These are phyloP conservation scores for Daldinia eschscholtzii DNA, from an alignment of 2,329 filamentous ascomycete genomes.

Conservation along the genomic window DNA sequence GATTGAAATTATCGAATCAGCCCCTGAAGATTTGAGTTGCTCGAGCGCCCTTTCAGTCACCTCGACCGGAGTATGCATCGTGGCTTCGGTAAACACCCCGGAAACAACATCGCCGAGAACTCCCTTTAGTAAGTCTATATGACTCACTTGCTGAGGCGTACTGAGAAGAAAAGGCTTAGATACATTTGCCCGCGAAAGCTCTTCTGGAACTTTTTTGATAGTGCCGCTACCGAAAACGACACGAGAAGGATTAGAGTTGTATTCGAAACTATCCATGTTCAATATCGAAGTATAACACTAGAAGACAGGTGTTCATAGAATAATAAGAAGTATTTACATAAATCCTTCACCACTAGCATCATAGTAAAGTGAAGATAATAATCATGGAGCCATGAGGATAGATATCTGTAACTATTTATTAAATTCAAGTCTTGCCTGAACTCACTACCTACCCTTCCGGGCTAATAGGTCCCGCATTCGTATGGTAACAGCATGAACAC, in stretches of 20 bases:
- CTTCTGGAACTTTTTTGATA: conserved; percentile 60
- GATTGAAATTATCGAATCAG: conserved; percentile 70
- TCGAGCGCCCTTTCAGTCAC: conserved; percentile 63
- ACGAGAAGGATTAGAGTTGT: conserved; percentile 63
- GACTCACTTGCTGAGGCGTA: conserved; percentile 63
- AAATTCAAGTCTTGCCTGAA: conserved; percentile 2
- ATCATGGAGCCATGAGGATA: neutral
- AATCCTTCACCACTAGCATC: too few relatives aligned
- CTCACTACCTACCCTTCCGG: conserved; percentile 19
- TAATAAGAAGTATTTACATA: neutral
- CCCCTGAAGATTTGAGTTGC: conserved; percentile 58
- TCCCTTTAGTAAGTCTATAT: conserved; percentile 53
- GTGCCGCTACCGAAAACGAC: conserved; percentile 70
- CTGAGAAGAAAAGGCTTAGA: conserved; percentile 67
- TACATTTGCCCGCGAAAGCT: conserved; percentile 60
- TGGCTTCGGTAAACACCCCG: conserved; percentile 64
- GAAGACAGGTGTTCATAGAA: neutral
- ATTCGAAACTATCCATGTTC: conserved; percentile 67
- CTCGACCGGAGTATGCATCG: conserved; percentile 70
- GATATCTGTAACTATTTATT: conserved; percentile 6
- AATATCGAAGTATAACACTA: neutral
- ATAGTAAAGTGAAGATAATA: neutral
- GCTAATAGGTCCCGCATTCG: conserved; percentile 24
- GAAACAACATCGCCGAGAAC: conserved; percentile 50
- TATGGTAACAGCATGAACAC: neutral